A percentile compares a stretch with the other conserved stretches of the same genome.
phyloP scores from a whole-genome alignment of 768 basidiomycete species.

The Termitomyces sp. region DNA sequence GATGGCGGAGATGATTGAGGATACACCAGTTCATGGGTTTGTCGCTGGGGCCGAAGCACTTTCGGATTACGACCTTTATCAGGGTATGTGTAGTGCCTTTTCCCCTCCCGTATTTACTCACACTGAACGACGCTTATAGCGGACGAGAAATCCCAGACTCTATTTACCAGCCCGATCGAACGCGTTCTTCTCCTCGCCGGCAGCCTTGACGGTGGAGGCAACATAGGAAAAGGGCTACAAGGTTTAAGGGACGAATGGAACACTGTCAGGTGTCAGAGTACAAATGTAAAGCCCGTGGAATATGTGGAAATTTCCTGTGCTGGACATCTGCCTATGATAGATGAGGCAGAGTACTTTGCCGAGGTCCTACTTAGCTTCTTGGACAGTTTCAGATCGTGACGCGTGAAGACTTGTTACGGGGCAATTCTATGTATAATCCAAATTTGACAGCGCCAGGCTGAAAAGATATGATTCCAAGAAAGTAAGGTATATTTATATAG shows the following conservation, averaged over 20 bases:
- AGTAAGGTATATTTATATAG: too few species aligned
- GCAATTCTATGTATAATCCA: neutral
- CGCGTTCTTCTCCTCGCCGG: slow-evolving; percentile 43
- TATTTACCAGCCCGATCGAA: slow-evolving; percentile 22
- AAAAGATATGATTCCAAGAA: too few species aligned
- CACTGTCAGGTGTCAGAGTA: slow-evolving; percentile 2
- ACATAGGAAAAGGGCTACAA: slow-evolving; percentile 34
- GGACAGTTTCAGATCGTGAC: slow-evolving; percentile 9
- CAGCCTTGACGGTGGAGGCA: slow-evolving; percentile 42
- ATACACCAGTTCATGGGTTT: slow-evolving; percentile 39
- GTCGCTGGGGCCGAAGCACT: slow-evolving; percentile 41
- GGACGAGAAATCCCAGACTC: slow-evolving; percentile 10
- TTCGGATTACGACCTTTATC: slow-evolving; percentile 36
- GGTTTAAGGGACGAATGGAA: slow-evolving; percentile 25
- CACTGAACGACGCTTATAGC: neutral
- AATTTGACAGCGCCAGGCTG: neutral
- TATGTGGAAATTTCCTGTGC: slow-evolving; percentile 31
- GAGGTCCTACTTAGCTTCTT: slow-evolving; percentile 27
- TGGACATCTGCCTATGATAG: slow-evolving; percentile 52
- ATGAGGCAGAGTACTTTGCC: slow-evolving; percentile 38
- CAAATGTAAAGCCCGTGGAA: slow-evolving; percentile 17
- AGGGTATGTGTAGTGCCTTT: slow-evolving; percentile 4
- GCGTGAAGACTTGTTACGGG: neutral
- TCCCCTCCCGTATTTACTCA: neutral
- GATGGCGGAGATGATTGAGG: slow-evolving; percentile 32